phyloP scores from a whole-genome alignment of 805 yeast species.

The Candida quercuum region DNA sequence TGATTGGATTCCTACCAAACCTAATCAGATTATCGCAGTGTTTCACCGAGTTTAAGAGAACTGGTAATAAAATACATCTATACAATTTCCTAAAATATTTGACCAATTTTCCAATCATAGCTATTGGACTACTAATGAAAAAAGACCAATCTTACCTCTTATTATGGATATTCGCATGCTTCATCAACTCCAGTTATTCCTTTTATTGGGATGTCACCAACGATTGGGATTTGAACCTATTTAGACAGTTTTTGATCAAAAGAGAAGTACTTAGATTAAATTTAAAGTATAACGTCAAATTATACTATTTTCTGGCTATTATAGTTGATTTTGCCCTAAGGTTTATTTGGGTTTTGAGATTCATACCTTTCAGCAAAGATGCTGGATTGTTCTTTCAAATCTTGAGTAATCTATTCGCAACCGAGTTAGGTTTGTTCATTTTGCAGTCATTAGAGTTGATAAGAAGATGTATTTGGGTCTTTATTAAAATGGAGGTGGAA shows the following conservation, averaged over 20 bases:
- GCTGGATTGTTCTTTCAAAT: constrained; percentile 17
- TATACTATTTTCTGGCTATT: constrained; percentile 53
- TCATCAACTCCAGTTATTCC: constrained; percentile 70
- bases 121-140: constrained; percentile 26
- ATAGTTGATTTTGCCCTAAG: constrained; percentile 59
- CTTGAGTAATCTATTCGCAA: constrained; percentile 23
- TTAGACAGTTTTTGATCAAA: constrained; percentile 24
- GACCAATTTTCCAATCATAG: constrained; percentile 52
- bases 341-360: constrained; percentile 69
- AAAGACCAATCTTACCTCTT: constrained; percentile 9
- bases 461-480: constrained; percentile 88
- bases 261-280: constrained; percentile 23
- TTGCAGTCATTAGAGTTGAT: constrained; percentile 71
- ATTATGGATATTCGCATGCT: constrained; percentile 33
- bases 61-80: constrained; percentile 47
- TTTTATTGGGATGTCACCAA: constrained; percentile 83
- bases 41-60: constrained; percentile 55
- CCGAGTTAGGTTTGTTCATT: constrained; percentile 58
- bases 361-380: constrained; percentile 27
- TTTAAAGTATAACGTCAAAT: constrained; percentile 12
- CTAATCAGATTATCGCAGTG: constrained; percentile 82
- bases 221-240: constrained; percentile 79
- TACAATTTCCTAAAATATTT: constrained; percentile 73
- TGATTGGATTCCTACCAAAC: constrained; percentile 50
- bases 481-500: constrained; percentile 80